phyloP scores from a whole-genome alignment of 768 basidiomycete species.

The Boletales sp. region DNA sequence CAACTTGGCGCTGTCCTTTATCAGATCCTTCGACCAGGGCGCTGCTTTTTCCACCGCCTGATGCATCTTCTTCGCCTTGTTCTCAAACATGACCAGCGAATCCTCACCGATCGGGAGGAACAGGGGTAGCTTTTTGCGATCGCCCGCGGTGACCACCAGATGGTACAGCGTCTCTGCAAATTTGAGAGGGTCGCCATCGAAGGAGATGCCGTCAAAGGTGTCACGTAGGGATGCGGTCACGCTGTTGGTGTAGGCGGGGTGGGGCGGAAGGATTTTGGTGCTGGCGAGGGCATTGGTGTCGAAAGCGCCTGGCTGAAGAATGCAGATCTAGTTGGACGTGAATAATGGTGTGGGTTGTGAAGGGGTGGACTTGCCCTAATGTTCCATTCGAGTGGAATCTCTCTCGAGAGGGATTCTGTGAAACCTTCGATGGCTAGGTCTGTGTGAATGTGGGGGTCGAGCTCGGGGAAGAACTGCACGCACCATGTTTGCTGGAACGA shows the following conservation, averaged over 20 bases:
- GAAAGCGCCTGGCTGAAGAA: slow-evolving; percentile 18
- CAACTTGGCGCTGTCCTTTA: slow-evolving; percentile 4
- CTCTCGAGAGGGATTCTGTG: slow-evolving; percentile 10
- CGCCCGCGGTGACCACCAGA: not conserved
- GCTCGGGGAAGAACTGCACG: not conserved
- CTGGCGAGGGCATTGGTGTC: slow-evolving; percentile 6
- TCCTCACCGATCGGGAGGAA: slow-evolving; percentile 11
- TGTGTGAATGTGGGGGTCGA: not conserved
- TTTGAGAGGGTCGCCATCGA: slow-evolving; percentile 12
- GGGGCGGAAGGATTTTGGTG: not conserved
- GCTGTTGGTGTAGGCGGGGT: slow-evolving; percentile 10
- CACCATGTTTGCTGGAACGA: slow-evolving; percentile 15
- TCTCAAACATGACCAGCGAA: slow-evolving; percentile 2
- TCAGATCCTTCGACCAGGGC: slow-evolving; percentile 8
- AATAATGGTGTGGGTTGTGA: too few species aligned
- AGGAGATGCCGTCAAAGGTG: not conserved
- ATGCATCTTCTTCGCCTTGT: not conserved
- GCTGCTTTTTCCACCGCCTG: not conserved
- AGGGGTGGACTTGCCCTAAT: slow-evolving; percentile 11
- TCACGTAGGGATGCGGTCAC: slow-evolving; percentile 1
- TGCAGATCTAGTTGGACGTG: slow-evolving; percentile 4
- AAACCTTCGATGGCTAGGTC: slow-evolving; percentile 10
- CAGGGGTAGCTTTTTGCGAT: slow-evolving; percentile 1
- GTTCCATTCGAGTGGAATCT: slow-evolving; percentile 20
- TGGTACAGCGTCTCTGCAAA: slow-evolving; percentile 6